Base-by-base conservation (phyloP, 306 rosid species). In the Pyrus pyrifolia region DNA sequence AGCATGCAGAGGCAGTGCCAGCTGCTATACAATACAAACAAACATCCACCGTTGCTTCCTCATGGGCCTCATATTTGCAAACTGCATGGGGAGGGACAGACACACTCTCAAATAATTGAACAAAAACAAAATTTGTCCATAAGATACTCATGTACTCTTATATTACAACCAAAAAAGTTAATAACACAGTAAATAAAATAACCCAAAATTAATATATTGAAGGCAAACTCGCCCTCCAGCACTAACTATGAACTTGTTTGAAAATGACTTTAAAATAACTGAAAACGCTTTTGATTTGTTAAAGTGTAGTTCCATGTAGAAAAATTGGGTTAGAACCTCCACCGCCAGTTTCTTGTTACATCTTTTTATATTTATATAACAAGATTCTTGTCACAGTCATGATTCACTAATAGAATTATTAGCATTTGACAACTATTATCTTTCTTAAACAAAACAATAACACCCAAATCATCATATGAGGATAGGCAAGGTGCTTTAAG, bases 221-320 rank as follows among this genome's bases (percentile, higher is more conserved):
- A 35, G 40, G 40, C 40, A 35, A 35, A 35, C 42, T 38, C 0
- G 42, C 42, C 42, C 2, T 6, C 42, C 0, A 38, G 0, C 9
- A 38, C 42, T 38, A 0, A 38, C 10, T 38, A 38, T 38, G 10
- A 38, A 2, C 7, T 38, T 38, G 9, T 5, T 38, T 38, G 42
- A 38, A 38, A 1, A 1, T 38, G 2, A 0, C 8, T 38, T 38
- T 38, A 38, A 38, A 33, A 38, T 7, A 0, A 38, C 0, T 38
- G 9, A 38, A 38, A 38, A 0, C 0, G 0, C 0, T 38, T 38
- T 38, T 7, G 2, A 0, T 38, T 38, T 38, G 10, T 38, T 38
- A 38, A 7, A 0, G 7, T 38, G 55, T 5, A 49, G 55, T 49
- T 60, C 8, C 12, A 42, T 40, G 7, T 25, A 25, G 65, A 12